Base-by-base conservation (phyloP, 2,329 filamentous ascomycete genomes). In the Tolypocladium tundrense region DNA sequence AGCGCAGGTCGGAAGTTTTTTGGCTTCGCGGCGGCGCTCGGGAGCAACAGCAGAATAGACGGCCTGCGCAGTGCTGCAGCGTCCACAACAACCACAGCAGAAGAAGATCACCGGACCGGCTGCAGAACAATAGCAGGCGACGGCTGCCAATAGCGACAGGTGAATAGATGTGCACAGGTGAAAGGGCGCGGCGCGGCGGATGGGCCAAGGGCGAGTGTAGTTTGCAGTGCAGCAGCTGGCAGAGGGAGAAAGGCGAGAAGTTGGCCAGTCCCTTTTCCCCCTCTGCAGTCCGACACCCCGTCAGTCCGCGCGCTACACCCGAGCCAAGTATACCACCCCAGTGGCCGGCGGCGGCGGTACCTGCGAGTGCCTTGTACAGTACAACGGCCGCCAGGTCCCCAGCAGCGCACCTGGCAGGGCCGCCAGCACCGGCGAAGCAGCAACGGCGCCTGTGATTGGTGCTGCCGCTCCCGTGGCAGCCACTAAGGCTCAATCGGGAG, bases 401-500 rank as follows among this genome's bases (percentile, higher is more conserved):
- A 31, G 39, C n/a, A 3, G 13, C 14, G 53, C 40, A n/a, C 16
- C 40, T 10, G n/a, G 31, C 7, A 33, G 31, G 31, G 31, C 31
- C 31, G 11, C 19, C 43, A 40, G 21, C 39, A 16, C 19, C 41
- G 35, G 8, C 37, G 19, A 33, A 31, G 33, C 53, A 42, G 11
- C 14, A 21, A 21, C 14, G 42, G 24, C 35, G 51, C 27, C 33
- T 27, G 41, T 55, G 52, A 55, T 58, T 58, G 57, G 57, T 53
- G 16, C 21, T 8, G 16, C n/a, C n/a, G 41, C 24, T 40, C 16
- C 24, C 19, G 31, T 27, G 54, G 58, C 61, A 64, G 59, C 62
- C 62, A 63, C 66, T 70, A 69, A 65, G 48, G 61, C 68, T 63
- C n/a, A 59, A 69, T 68, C 60, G 57, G 67, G 64, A 58, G 55